Evolutionary conservation across 805 yeast species (phyloP).

Genomic region (Candida hungchunana): DNA sequence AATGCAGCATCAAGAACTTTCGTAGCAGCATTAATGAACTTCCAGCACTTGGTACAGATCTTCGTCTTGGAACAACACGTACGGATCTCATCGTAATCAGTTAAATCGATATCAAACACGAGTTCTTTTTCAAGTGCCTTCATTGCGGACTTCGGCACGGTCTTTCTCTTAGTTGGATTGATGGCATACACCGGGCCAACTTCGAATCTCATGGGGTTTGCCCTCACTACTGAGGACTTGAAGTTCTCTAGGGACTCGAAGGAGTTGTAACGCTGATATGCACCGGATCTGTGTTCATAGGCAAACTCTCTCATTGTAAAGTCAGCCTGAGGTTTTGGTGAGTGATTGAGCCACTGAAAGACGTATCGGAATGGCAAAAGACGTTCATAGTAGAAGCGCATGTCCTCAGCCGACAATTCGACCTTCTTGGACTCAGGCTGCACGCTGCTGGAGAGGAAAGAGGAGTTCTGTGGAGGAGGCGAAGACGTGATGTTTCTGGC

Average conservation of each 20-base stretch:
- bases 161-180: constrained; percentile 82
- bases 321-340: constrained; percentile 67
- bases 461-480: constrained; percentile 12
- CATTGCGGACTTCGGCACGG: constrained; percentile 70
- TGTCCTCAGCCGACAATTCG: constrained; percentile 44
- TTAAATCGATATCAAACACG: constrained; percentile 95
- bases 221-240: constrained; percentile 64
- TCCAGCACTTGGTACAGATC: constrained; percentile 91
- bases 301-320: constrained; percentile 93
- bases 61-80: constrained; percentile 87
- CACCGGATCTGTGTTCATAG: constrained; percentile 81
- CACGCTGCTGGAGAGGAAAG: background rate
- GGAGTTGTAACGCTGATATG: constrained; percentile 86
- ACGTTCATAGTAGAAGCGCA: constrained; percentile 65
- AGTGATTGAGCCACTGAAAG: constrained; percentile 89
- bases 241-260: constrained; percentile 65
- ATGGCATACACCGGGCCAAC: constrained; percentile 88
- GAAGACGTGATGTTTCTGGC: constrained; percentile 18
- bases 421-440: constrained; percentile 4
- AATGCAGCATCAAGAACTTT: constrained; percentile 68
- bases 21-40: constrained; percentile 80
- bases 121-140: constrained; percentile 81
- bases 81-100: constrained; percentile 91
- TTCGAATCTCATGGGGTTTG: constrained; percentile 89
- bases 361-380: constrained; percentile 72